Evolutionary conservation across 2,329 filamentous ascomycete species (phyloP).

Genomic region (Helotiales sp.): DNA sequence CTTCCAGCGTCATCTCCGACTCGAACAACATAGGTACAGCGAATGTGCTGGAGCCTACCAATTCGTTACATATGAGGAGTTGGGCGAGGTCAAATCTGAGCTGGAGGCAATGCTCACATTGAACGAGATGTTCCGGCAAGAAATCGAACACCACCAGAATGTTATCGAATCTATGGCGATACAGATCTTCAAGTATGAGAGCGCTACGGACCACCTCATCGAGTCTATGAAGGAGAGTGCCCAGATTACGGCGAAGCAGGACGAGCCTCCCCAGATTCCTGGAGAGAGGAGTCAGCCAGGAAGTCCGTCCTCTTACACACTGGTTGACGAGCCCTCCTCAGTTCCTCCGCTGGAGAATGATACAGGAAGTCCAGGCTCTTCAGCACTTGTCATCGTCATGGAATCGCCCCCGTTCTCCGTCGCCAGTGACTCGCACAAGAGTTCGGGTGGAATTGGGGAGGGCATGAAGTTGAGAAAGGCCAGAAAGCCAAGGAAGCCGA

Average conservation of each 20-base stretch:
- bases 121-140: background rate
- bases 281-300: background rate
- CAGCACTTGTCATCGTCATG: background rate
- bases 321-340: too few species aligned
- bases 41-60: background rate
- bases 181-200: background rate
- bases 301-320: background rate
- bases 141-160: background rate
- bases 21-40: conserved; percentile 4
- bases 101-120: background rate
- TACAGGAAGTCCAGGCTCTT: background rate
- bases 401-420: background rate
- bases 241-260: background rate
- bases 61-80: background rate
- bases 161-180: background rate
- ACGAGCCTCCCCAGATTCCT: background rate
- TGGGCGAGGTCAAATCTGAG: background rate
- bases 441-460: background rate
- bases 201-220: background rate
- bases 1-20: conserved; percentile 2
- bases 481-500: background rate
- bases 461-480: background rate
- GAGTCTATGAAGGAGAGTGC: background rate
- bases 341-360: background rate
- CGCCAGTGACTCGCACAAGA: background rate